Base-by-base conservation (phyloP, 1,139 yeast genomes). In the Yamadazyma jaroonii region DNA sequence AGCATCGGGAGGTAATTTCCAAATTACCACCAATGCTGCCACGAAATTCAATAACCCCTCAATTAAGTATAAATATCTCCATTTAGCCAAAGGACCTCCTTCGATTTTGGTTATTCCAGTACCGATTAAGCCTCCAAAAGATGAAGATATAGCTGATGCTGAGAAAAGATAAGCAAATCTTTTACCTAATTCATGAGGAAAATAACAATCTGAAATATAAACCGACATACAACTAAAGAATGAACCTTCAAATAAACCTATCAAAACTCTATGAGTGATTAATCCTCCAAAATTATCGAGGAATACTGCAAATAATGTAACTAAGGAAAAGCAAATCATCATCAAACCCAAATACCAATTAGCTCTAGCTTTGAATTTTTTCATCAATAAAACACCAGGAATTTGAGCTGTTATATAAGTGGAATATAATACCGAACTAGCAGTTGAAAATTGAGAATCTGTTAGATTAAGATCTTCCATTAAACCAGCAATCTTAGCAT, bases 61-160 rank as follows among this genome's bases (percentile, higher is more conserved):
- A 47, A 44, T 58, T 6, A 68, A 38, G 40, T 59, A 68, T 31
- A 67, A 53, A 33, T 62, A 62, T 43, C 67, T 49, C 63, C 68
- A 68, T 4, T 65, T 67, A 12, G 57, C 54, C 13, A 63, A 48
- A 15, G 61, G 59, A 2, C 53, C 53, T 4, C 69, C 62, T 22
- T 62, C 35, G 29, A 71, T 64, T 33, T 62, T 59, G 6, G 67
- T 55, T 34, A 72, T 56, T 10, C 72, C 72, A 33, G 62, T 67
- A 3, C 71, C 65, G 31, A 69, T 60, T 31, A 67, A 48, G 6
- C 73, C 73, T 21, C 72, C 67, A 34, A 68, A 56, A 1, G 70
- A 72, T 29, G 74, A 71, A 4, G 74, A 63, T 15, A 67, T 46
- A 9, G 73, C 69, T 21, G 74, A 64, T 15, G 71, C 65, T 30